phyloP scores from a whole-genome alignment of 441 rosid genomes.

The Corymbia calophylla region DNA sequence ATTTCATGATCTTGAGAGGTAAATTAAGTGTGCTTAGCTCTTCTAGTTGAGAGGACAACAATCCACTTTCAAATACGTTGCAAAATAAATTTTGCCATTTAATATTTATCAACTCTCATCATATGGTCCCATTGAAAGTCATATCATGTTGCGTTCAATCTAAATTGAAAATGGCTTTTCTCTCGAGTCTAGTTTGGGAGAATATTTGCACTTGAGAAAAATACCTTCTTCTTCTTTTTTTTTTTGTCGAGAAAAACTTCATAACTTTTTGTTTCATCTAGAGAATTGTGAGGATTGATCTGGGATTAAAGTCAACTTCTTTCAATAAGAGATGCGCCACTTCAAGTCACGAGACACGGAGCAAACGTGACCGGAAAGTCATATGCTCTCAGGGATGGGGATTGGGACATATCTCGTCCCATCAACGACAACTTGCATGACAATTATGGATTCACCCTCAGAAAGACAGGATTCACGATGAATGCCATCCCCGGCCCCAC shows the following conservation, averaged over 20 bases:
- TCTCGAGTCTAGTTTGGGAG: not conserved
- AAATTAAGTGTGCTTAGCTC: not conserved
- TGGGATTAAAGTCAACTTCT: not conserved
- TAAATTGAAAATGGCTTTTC: not conserved
- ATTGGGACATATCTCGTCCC: not conserved
- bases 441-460: not conserved
- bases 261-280: not conserved
- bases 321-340: not conserved
- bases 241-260: too few relatives aligned
- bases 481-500: not conserved
- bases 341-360: not conserved
- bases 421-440: not conserved
- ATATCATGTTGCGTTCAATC: not conserved
- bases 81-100: not conserved
- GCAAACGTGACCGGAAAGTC: not conserved
- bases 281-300: not conserved
- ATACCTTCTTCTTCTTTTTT: too few relatives aligned
- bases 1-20: not conserved
- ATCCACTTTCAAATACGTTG: not conserved
- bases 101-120: not conserved
- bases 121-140: not conserved
- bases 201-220: not conserved
- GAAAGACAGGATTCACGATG: not conserved
- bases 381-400: not conserved
- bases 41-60: not conserved